Evolutionary conservation across 805 yeast species (phyloP), one percentile per base, ranked within the genome.

Genomic region (Pichia occidentalis): DNA sequence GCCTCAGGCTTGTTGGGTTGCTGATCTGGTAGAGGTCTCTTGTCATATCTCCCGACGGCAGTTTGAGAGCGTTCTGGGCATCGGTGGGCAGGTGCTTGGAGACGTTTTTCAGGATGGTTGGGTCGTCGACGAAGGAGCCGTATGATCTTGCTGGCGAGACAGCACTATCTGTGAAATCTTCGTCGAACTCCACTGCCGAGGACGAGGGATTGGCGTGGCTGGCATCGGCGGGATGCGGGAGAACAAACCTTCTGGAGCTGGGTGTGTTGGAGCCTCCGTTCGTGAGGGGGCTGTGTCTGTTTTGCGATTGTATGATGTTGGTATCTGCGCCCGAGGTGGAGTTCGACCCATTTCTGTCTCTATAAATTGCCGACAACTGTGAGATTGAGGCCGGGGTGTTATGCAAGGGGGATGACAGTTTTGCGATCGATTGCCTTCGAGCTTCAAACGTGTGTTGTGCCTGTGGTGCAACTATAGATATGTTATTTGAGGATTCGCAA

Each of bases 1-100:
- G 44, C 35, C 51, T 48, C 13, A 52, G 14, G 5, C 46, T 24
- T 19, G 42, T 35, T n/a, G 31, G 32, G 16, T 43, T 40, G 7
- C 37, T 29, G 5, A 54, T 17, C 13, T 57, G 63, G 47, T 67
- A 70, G 37, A 72, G 47, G 39, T 71, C 76, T 47, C 76, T 55
- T 4, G 73, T 70, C 29, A 72, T 68, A 47, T 72, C 77, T 11
- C 73, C 77, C 7, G 75, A 74, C 25, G 69, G 74, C 4, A 59
- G 42, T 25, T 59, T 59, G 23, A 71, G 48, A 3, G 68, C 56
- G 12, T 48, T 49, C 16, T 52, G 52, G 3, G 53, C 52, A 21
- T 56, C 62, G 1, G 55, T 48, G 1, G 65, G 62, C 18, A 68
- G 48, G 51, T 68, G 71, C 32, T 59, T 64, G 14, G 55, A 46